Evolutionary conservation across 768 basidiomycete species (phyloP), one percentile per base, ranked within the genome.

Genomic region (Amanita brunnescens): DNA sequence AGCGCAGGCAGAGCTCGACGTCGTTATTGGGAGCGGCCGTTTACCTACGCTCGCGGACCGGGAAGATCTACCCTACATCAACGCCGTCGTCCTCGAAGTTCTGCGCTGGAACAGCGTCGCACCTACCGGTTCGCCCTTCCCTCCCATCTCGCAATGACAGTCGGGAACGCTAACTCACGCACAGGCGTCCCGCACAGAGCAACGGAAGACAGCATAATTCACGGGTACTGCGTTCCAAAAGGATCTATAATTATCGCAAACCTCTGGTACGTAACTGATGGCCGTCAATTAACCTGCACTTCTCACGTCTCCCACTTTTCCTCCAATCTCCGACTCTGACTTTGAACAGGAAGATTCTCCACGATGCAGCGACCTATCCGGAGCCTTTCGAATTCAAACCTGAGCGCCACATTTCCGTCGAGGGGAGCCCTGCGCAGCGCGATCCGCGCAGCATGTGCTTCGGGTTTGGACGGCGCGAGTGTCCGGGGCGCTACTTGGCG

Each of bases 271-370:
- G 20, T 21, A 16, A 30, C 38, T 21, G 24, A 24, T 41, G 9
- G 14, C 13, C 18, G 5, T 7, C n/a, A n/a, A n/a, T n/a, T n/a
- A n/a, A n/a, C n/a, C n/a, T n/a, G n/a, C n/a, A n/a, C n/a, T n/a
- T n/a, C n/a, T n/a, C n/a, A n/a, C n/a, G n/a, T n/a, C n/a, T n/a
- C n/a, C n/a, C n/a, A n/a, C n/a, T n/a, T n/a, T n/a, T n/a, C n/a
- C n/a, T n/a, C n/a, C n/a, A n/a, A n/a, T n/a, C n/a, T n/a, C n/a
- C n/a, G n/a, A n/a, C n/a, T n/a, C n/a, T n/a, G n/a, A n/a, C n/a
- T n/a, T n/a, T n/a, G n/a, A 30, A 3, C 48, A 81, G 81, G 80
- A 65, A 62, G n/a, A 75, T 83, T 62, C 63, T 78, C 1, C 75
- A 76, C 41, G 74, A 84, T 59, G 70, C 71, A 2, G 61, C 67